Conservation (phyloP, 164 flowering plant genomes). For the Vitis labrusca region DNA sequence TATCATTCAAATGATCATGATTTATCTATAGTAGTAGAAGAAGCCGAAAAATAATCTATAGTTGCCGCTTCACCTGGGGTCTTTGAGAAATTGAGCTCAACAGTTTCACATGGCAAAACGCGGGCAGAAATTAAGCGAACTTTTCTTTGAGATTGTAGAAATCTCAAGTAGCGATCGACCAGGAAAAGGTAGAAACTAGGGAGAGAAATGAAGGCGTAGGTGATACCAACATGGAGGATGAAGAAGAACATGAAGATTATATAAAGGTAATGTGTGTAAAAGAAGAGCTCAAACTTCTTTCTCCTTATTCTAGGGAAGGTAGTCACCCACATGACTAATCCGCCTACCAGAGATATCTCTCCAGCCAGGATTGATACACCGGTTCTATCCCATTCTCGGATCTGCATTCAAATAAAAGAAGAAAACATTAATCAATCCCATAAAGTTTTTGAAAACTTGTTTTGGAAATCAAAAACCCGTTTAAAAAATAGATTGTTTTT, state of each 20-base stretch:
- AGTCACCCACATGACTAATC: constrained; percentile 61
- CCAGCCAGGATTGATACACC: constrained; percentile 65
- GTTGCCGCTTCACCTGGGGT: constrained; percentile 38
- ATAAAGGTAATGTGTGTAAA: constrained; percentile 79
- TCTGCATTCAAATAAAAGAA: constrained; percentile 33
- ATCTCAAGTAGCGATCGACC: constrained; percentile 71
- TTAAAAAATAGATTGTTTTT: too few species aligned
- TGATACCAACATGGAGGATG: constrained; percentile 62
- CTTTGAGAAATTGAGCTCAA: constrained; percentile 82
- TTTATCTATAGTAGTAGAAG: neutral
- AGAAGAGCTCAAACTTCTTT: constrained; percentile 77
- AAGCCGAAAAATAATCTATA: neutral
- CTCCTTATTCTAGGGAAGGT: constrained; percentile 49
- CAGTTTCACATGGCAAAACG: constrained; percentile 54
- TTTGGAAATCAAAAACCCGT: too few species aligned
- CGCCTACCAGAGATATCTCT: constrained; percentile 48
- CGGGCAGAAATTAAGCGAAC: constrained; percentile 63
- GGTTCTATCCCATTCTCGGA: constrained; percentile 49
- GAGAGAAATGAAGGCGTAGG: constrained; percentile 56
- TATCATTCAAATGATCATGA: too few species aligned
- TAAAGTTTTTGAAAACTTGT: too few species aligned
- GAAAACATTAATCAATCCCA: too few species aligned
- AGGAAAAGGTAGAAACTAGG: constrained; percentile 84
- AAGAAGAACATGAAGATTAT: constrained; percentile 62
- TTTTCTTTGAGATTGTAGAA: constrained; percentile 62